Conservation (phyloP, 306 rosid species). For the Styphnolobium japonicum region DNA sequence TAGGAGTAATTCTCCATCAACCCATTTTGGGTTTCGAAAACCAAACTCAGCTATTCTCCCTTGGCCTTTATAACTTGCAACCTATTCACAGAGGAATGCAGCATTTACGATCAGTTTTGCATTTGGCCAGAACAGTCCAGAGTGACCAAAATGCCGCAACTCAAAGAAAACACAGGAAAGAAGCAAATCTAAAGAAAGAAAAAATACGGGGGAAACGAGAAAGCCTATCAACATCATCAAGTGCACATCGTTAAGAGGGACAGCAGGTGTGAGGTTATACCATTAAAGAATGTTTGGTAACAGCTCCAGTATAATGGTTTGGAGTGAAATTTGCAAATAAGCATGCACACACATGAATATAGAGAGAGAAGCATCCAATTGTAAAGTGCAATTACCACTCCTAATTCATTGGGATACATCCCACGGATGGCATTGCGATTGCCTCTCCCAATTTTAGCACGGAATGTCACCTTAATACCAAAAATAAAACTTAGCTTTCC, state of each 20-base stretch:
- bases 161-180: not conserved
- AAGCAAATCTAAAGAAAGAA: not conserved
- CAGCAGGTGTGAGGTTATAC: not conserved
- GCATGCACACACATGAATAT: not conserved
- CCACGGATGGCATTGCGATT: conserved; percentile 68
- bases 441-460: conserved; percentile 91
- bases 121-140: not conserved
- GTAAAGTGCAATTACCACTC: conserved; percentile 74
- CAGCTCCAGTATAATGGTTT: conserved; percentile 1
- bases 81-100: conserved; percentile 32
- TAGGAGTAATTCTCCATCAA: conserved; percentile 75
- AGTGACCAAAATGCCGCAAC: not conserved
- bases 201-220: not conserved
- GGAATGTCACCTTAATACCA: conserved; percentile 74
- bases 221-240: not conserved
- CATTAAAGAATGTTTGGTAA: not conserved
- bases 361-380: conserved; percentile 7
- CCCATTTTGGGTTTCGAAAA: conserved; percentile 67
- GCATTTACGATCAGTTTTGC: not conserved
- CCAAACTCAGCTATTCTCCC: conserved; percentile 74
- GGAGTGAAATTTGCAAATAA: conserved; percentile 8
- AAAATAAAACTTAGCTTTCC: conserved; percentile 2
- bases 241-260: no score
- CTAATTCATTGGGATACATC: conserved; percentile 97
- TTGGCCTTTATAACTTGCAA: conserved; percentile 70